phyloP scores from a whole-genome alignment of 1,284 basidiomycete species.

The Anthracocystis walkeri region DNA sequence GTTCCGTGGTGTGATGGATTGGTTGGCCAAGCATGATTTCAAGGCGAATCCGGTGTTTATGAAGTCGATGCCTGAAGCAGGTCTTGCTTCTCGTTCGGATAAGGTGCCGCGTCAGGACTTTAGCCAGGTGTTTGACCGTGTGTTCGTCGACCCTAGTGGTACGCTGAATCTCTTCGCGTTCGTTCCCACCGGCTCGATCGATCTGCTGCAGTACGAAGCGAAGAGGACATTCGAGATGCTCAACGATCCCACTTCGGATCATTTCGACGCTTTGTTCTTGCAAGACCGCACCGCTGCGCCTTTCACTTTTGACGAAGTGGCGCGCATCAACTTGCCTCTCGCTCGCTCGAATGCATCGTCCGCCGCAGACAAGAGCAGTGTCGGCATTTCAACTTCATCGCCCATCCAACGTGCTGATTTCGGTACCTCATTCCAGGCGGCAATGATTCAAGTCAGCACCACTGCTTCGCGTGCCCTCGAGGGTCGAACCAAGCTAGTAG shows the following conservation, averaged over 20 bases:
- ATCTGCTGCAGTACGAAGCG: conserved; percentile 74
- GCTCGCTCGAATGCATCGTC: conserved; percentile 9
- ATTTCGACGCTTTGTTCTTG: conserved; percentile 82
- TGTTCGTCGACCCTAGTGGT: conserved; percentile 85
- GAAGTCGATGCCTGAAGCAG: conserved; percentile 69
- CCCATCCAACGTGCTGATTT: conserved; percentile 47
- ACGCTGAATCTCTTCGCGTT: conserved; percentile 79
- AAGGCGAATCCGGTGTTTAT: conserved; percentile 77
- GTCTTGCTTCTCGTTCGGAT: conserved; percentile 48
- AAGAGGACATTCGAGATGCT: conserved; percentile 62
- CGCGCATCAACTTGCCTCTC: conserved; percentile 47
- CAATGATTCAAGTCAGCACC: conserved; percentile 48
- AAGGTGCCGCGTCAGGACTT: conserved; percentile 69
- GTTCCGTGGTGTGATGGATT: conserved; percentile 83
- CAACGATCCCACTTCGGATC: conserved; percentile 72
- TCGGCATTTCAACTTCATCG: conserved; percentile 24
- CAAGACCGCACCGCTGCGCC: conserved; percentile 66
- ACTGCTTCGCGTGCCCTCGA: conserved; percentile 53
- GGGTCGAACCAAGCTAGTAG: conserved; percentile 47
- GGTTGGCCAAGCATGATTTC: conserved; percentile 79
- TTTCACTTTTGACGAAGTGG: conserved; percentile 70
- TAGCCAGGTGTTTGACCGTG: conserved; percentile 66
- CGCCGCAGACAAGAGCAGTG: conserved; percentile 6
- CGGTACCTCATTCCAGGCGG: conserved; percentile 48
- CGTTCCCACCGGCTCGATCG: conserved; percentile 74